Evolutionary conservation across 1,139 yeast genomes (phyloP).

Genomic region (Suhomyces wounanorum): DNA sequence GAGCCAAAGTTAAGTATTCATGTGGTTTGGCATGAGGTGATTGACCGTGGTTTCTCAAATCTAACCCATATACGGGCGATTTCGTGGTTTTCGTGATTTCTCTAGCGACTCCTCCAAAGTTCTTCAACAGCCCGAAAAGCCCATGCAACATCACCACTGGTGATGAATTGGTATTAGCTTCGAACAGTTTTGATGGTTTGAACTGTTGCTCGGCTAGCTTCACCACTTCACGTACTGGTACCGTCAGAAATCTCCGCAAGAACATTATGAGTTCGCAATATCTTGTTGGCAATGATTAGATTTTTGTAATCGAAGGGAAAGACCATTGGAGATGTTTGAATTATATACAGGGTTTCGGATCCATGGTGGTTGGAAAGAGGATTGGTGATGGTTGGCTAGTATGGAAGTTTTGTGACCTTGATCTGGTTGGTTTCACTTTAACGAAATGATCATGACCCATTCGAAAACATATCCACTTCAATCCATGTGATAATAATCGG

Average conservation of each 20-base stretch:
- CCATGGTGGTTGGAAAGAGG: too few species aligned
- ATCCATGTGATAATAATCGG: too few species aligned
- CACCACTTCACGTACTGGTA: constrained; percentile 1
- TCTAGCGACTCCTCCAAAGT: constrained; percentile 41
- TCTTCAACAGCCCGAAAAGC: constrained; percentile 48
- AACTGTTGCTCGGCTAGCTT: constrained; percentile 12
- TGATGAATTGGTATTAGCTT: constrained; percentile 8
- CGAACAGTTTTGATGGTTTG: constrained; percentile 10
- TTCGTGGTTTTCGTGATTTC: constrained; percentile 31
- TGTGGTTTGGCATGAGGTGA: constrained; percentile 48
- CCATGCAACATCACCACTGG: constrained; percentile 53
- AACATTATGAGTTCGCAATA: not conserved
- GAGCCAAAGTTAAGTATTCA: constrained; percentile 43
- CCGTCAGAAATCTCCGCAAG: not conserved
- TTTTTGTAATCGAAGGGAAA: not conserved
- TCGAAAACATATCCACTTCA: too few species aligned
- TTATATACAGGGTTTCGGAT: too few species aligned
- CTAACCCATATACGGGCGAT: constrained; percentile 43
- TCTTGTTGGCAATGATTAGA: not conserved
- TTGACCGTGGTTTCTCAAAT: constrained; percentile 56
- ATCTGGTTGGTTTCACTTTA: too few species aligned
- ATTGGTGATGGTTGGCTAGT: too few species aligned
- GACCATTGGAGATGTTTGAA: too few species aligned
- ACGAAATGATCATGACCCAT: too few species aligned
- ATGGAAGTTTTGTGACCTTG: too few species aligned